Evolutionary conservation across 176 grass and related monocot genomes (phyloP), one percentile per base, ranked within the genome.

Genomic region (Oryza meridionalis): DNA sequence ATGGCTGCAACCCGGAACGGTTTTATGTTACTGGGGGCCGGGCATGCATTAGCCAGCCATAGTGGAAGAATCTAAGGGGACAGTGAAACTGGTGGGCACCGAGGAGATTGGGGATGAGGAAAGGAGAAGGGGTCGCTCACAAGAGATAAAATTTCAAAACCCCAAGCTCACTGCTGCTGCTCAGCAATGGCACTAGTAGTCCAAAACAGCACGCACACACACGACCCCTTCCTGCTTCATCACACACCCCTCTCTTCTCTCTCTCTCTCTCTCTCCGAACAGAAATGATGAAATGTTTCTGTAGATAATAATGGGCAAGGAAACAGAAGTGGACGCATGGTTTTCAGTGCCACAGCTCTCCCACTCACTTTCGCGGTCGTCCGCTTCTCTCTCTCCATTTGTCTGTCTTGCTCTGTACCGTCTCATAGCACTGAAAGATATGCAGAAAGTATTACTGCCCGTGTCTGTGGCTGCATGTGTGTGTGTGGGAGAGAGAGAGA

Each of bases 371-470:
- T 62, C 58, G 58, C 58, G 58, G 58, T 62, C 58, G 58, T 62
- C 21, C 58, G 35, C 58, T 24, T 62, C 58, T 62, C 58, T 62
- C 58, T 62, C 55, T 61, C 55, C 55, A 61, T 61, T 61, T 61
- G 55, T 61, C 55, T 61, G 55, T n/a, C 55, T 61, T 61, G 55
- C 55, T 61, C 58, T 22, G n/a, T 62, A 24, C 58, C 58, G n/a
- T 62, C 58, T 24, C n/a, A 59, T 62, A 62, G 58, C 58, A 43
- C 83, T 82, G 73, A 86, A 90, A 86, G 78, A 90, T 77, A 77
- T 80, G 88, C 88, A 86, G 88, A 82, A 90, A 86, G 78, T 72
- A 47, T 83, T 65, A 77, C 79, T 82, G 79, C 51, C 25, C 73
- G 65, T 77, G 77, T 89, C 82, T 77, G 82, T 21, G 31, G 72